These are phyloP conservation scores for Penicillium longicatenatum DNA, from an alignment of 495 filamentous ascomycete genomes.

Conservation along the genomic window DNA sequence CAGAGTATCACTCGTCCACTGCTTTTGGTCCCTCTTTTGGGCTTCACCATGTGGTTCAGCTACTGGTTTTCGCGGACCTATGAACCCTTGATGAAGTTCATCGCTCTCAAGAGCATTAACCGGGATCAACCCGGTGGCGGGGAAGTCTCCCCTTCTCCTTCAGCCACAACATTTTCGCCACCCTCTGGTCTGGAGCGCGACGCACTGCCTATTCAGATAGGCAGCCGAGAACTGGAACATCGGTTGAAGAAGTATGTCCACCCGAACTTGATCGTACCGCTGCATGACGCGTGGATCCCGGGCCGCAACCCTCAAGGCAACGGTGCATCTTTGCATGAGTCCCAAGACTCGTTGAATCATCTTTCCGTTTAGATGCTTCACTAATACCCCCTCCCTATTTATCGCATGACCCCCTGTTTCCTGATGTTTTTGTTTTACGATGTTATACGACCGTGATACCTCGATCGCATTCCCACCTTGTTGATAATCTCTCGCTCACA, in stretches of 20 bases:
- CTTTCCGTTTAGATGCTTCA: constrained; percentile 7
- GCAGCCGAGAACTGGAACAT: constrained; percentile 41
- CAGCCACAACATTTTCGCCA: constrained; percentile 39
- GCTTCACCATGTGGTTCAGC: constrained; percentile 80
- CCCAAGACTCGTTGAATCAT: constrained; percentile 25
- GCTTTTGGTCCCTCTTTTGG: constrained; percentile 73
- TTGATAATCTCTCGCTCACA: constrained; percentile 8
- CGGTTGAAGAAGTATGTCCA: constrained; percentile 51
- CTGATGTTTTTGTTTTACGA: constrained; percentile 11
- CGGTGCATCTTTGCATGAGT: constrained; percentile 19
- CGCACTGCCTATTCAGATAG: constrained; percentile 41
- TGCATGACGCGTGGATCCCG: constrained; percentile 49
- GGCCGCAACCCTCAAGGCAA: constrained; percentile 24
- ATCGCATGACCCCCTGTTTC: constrained; percentile 5
- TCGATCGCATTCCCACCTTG: constrained; percentile 17
- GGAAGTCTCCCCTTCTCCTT: constrained; percentile 41
- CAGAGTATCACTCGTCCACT: constrained; percentile 67
- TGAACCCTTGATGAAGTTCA: constrained; percentile 85
- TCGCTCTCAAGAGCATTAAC: constrained; percentile 82
- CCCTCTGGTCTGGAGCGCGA: constrained; percentile 49
- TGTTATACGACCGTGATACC: constrained; percentile 32
- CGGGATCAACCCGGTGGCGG: constrained; percentile 45
- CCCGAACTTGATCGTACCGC: constrained; percentile 47
- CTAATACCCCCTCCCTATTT: not conserved
- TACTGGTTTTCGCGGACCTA: constrained; percentile 75